Percentiles rank a stretch among this genome's conserved stretches.
phyloP scores from a whole-genome alignment of 108 stramenopile genomes.

The Pinguiococcus pyrenoidosus region DNA sequence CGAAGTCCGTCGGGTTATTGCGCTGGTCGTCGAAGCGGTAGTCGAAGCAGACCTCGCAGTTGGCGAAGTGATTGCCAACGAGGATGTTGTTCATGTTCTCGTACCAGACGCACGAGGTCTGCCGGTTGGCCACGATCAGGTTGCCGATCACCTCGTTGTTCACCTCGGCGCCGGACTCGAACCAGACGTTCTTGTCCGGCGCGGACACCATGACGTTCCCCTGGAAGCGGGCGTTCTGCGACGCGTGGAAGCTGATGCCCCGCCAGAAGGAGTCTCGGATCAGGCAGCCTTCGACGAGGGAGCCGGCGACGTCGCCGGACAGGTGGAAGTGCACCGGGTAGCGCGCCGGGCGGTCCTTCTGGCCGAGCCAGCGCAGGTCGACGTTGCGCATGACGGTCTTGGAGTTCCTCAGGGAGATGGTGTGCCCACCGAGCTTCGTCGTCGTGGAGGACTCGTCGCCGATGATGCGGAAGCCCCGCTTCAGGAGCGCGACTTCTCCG shows the following conservation, averaged over 20 bases:
- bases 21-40: too few relatives aligned
- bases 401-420: slow-evolving; percentile 8
- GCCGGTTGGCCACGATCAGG: too few relatives aligned
- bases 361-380: slow-evolving; percentile 16
- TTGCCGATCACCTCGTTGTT: too few relatives aligned
- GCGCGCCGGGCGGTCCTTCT: slow-evolving; percentile 18
- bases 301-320: slow-evolving; percentile 11
- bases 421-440: slow-evolving; percentile 22
- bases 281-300: slow-evolving; percentile 16
- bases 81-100: too few relatives aligned
- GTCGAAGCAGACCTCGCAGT: too few relatives aligned
- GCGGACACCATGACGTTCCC: slow-evolving; percentile 29
- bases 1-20: too few relatives aligned
- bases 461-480: slow-evolving; percentile 20
- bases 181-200: too few relatives aligned
- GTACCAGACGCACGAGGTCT: too few relatives aligned
- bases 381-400: slow-evolving; percentile 9
- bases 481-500: slow-evolving; percentile 14
- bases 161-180: too few relatives aligned
- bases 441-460: slow-evolving; percentile 7
- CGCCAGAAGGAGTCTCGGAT: slow-evolving; percentile 29
- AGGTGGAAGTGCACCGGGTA: slow-evolving; percentile 41
- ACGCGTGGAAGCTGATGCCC: slow-evolving; percentile 34
- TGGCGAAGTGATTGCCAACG: too few relatives aligned
- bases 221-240: slow-evolving; percentile 9